Base-by-base conservation (phyloP, 2,329 filamentous ascomycete genomes). In the Clonostachys rosea region DNA sequence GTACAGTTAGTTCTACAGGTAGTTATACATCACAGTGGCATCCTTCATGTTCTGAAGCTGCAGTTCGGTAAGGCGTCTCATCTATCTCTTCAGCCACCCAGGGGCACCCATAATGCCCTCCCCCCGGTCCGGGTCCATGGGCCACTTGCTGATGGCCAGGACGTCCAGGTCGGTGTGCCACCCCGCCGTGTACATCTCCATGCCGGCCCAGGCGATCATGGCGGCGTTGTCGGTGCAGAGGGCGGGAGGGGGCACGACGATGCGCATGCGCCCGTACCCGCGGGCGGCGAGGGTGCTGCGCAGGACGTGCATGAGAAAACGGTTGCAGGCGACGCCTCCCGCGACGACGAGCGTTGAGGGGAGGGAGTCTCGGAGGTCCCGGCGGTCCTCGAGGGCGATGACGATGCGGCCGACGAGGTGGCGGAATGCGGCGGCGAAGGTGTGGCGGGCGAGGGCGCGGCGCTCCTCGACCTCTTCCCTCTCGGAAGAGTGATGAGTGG, bases 211-310 rank as follows among this genome's bases (percentile, higher is more conserved):
- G 2, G 87, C 92, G 62, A 97, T 91, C 94, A 99, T 99, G 43
- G 91, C 89, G 12, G 94, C 94, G 65, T 99, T 97, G 60, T 99
- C 94, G 0, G 90, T 96, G 61, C 94, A 97, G 46, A 92, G 74
- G 40, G 75, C 73, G 10, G 80, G 66, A 4, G 91, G 91, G n/a
- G 94, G 92, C 47, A 86, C 87, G 33, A 85, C 67, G 8, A 96
- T 64, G 14, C 36, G 40, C 20, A 41, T 63, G 52, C 81, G 56
- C 0, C 61, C 59, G 59, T 82, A 85, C 0, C 88, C 88, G 40
- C 86, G 78, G n/a, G 73, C 78, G 52, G 85, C 77, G 40, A 96
- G 63, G 41, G 73, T 70, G 7, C 62, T 50, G 34, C 73, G 67
- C 46, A 83, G 60, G 40, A 97, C 76, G 56, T 84, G 78, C 63